Base-by-base conservation (phyloP, 768 basidiomycete species). In the Pleurotus tuber-regium region DNA sequence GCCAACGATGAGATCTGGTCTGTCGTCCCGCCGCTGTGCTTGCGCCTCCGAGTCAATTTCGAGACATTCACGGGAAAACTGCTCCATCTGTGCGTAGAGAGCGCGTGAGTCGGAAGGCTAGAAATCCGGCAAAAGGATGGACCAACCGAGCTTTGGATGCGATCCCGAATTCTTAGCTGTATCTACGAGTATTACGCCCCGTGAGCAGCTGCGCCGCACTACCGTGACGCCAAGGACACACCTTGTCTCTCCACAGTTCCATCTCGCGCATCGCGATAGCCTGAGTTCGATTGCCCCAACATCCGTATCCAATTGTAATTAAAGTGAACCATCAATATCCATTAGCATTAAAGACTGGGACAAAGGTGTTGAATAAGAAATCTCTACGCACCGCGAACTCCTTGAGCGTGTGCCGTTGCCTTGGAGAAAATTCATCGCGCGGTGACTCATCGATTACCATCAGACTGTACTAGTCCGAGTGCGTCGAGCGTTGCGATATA, bases 201-300 rank as follows among this genome's bases (percentile, higher is more conserved):
- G n/a, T n/a, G n/a, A n/a, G n/a, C n/a, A n/a, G n/a, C n/a, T n/a
- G n/a, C n/a, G n/a, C n/a, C n/a, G n/a, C n/a, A n/a, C n/a, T n/a
- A n/a, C n/a, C n/a, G n/a, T n/a, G n/a, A n/a, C n/a, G n/a, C n/a
- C n/a, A n/a, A n/a, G n/a, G n/a, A n/a, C 64, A 35, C 51, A 89
- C 89, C 76, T 97, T 96, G 66, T 97, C 94, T 53, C 87, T 75
- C 93, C 93, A 97, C 2, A 97, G 72, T 64, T 97, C 95, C 84
- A 98, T 84, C 66, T 98, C 95, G 29, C 95, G 82, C 87, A 97
- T 91, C 14, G 87, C 86, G 51, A 98, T 86, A 2, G 90, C 92
- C 75, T 76, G 51, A 19, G 46, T 14, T 4, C 76, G 75, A 47
- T 51, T 31, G 28, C 14, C 35, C 7, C n/a, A 29, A 52, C 25